A percentile compares a stretch with the other conserved stretches of the same genome.
Evolutionary conservation across 2,329 filamentous ascomycete species (phyloP).

Genomic region (Curvularia spicifera): DNA sequence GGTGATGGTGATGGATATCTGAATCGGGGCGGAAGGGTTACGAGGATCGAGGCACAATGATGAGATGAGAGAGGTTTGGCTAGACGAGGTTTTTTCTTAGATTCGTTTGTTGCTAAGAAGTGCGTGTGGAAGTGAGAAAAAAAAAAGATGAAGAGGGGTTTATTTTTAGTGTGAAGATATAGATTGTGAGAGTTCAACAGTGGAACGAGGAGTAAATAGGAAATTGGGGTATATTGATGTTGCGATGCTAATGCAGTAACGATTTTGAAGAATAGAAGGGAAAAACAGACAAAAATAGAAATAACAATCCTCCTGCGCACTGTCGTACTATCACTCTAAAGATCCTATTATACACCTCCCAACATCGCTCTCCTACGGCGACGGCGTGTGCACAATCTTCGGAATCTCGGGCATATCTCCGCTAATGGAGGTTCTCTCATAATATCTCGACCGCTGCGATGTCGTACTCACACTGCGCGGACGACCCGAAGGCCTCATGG

Average conservation of each 20-base stretch:
- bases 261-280: not conserved
- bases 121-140: not conserved
- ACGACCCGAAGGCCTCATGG: conserved; percentile 20
- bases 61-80: not conserved
- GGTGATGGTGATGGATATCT: not conserved
- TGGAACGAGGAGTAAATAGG: not conserved
- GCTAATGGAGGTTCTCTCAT: conserved; percentile 35
- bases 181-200: not conserved
- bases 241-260: not conserved
- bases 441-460: conserved; percentile 37
- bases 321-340: not conserved
- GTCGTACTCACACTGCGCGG: conserved; percentile 39
- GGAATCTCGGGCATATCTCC: conserved; percentile 32
- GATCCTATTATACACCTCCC: not conserved
- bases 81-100: not conserved
- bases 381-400: conserved; percentile 40
- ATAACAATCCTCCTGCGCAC: not conserved
- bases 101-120: not conserved
- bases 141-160: not conserved
- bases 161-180: not conserved
- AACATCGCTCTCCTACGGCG: conserved; percentile 17
- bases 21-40: not conserved
- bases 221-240: conserved; percentile 2
- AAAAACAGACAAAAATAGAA: not conserved
- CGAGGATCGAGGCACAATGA: not conserved